Conservation (phyloP, 2,329 filamentous ascomycete species). For the Lachnellula cervina region DNA sequence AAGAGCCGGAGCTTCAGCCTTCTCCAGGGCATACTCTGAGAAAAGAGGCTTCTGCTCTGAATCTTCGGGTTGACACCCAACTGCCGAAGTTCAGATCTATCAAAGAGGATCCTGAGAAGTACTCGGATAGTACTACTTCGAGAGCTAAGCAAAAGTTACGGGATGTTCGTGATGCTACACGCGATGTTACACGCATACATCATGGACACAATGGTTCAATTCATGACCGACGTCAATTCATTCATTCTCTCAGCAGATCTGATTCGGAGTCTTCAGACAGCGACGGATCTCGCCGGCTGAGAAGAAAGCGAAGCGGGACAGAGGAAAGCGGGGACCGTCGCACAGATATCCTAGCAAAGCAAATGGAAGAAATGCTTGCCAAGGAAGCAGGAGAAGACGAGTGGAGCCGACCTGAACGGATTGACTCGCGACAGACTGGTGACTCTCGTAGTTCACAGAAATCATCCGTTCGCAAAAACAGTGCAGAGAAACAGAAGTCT, state of each 20-base stretch:
- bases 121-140: slow-evolving; percentile 49
- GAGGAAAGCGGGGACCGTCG: slow-evolving; percentile 40
- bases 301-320: slow-evolving; percentile 41
- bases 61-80: slow-evolving; percentile 30
- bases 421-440: slow-evolving; percentile 9
- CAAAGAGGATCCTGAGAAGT: slow-evolving; percentile 23
- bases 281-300: slow-evolving; percentile 38
- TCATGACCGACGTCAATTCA: slow-evolving; percentile 48
- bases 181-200: slow-evolving; percentile 42
- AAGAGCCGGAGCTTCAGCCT: slow-evolving; percentile 16
- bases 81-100: slow-evolving; percentile 31
- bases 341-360: slow-evolving; percentile 53
- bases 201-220: slow-evolving; percentile 52
- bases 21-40: slow-evolving; percentile 9
- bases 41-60: slow-evolving; percentile 13
- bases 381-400: slow-evolving; percentile 41
- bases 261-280: slow-evolving; percentile 58
- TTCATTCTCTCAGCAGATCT: slow-evolving; percentile 48
- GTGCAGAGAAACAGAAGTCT: neutral
- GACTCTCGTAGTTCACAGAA: slow-evolving; percentile 16
- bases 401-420: slow-evolving; percentile 7
- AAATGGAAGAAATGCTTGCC: slow-evolving; percentile 57
- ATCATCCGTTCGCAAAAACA: slow-evolving; percentile 7
- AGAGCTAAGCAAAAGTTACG: slow-evolving; percentile 57
- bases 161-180: slow-evolving; percentile 44